Conservation (phyloP, 2,329 filamentous ascomycete species). For the Beauveria pseudobassiana region DNA sequence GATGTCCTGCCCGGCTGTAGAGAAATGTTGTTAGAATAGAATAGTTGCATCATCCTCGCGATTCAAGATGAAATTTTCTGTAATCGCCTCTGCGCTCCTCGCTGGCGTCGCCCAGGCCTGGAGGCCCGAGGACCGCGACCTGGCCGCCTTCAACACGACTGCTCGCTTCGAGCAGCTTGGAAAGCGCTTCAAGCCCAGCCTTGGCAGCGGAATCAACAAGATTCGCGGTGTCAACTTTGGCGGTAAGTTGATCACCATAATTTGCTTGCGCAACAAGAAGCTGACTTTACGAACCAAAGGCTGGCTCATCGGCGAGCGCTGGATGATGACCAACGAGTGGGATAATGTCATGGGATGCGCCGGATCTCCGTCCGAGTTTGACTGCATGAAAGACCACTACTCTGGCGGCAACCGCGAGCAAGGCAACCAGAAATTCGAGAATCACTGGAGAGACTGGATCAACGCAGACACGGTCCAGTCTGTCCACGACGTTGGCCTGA, state of each 20-base stretch:
- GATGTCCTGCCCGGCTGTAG: background rate
- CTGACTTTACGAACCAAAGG: slow-evolving; percentile 1
- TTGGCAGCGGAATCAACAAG: slow-evolving; percentile 23
- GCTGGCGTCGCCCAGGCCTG: slow-evolving; percentile 18
- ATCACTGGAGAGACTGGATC: slow-evolving; percentile 35
- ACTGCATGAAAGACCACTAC: slow-evolving; percentile 36
- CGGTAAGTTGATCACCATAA: slow-evolving; percentile 20
- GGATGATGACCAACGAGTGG: slow-evolving; percentile 41
- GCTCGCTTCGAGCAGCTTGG: slow-evolving; percentile 24
- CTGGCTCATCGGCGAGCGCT: slow-evolving; percentile 40
- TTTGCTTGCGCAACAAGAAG: too few species aligned
- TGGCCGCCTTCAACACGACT: slow-evolving; percentile 26
- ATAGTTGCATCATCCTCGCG: background rate
- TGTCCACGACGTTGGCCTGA: slow-evolving; percentile 42
- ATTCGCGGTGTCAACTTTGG: slow-evolving; percentile 49
- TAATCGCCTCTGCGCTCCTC: slow-evolving; percentile 19
- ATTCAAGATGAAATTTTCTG: slow-evolving; percentile 18
- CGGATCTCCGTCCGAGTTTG: slow-evolving; percentile 38
- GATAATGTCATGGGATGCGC: slow-evolving; percentile 36
- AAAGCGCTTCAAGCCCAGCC: slow-evolving; percentile 23
- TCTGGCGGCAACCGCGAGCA: slow-evolving; percentile 21
- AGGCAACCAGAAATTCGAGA: slow-evolving; percentile 38
- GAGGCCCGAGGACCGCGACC: slow-evolving; percentile 24
- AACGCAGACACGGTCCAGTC: slow-evolving; percentile 23
- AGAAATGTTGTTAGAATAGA: background rate